Evolutionary conservation across 441 rosid species (phyloP).

Genomic region (Pelargonium cotyledonis): DNA sequence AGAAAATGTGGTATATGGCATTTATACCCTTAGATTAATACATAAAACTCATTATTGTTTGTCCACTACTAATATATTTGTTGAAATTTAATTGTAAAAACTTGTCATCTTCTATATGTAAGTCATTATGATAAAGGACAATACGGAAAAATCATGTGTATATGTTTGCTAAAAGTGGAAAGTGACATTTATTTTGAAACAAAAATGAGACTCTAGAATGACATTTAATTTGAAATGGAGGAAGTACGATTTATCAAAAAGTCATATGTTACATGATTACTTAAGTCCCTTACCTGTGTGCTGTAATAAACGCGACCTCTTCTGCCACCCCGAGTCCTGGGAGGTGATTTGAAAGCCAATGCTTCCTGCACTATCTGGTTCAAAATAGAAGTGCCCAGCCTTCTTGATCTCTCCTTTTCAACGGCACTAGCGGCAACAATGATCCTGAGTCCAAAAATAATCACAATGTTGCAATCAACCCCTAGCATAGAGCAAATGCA

Average conservation of each 20-base stretch:
- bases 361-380: conserved; percentile 87
- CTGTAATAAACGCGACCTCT: conserved; percentile 87
- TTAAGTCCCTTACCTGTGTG: conserved; percentile 54
- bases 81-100: no score
- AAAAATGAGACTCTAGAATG: no score
- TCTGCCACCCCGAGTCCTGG: conserved; percentile 84
- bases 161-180: no score
- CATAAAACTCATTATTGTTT: no score
- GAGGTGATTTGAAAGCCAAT: conserved; percentile 84
- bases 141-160: no score
- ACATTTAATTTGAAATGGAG: no score
- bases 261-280: neutral
- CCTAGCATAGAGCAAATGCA: neutral
- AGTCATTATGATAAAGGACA: no score
- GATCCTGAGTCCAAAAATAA: conserved; percentile 43
- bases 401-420: conserved; percentile 86
- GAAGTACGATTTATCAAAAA: neutral
- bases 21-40: no score
- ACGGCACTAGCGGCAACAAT: conserved; percentile 67
- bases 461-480: neutral
- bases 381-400: conserved; percentile 71
- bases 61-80: no score
- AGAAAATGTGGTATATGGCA: no score
- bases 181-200: no score
- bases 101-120: no score